Evolutionary conservation across 495 filamentous ascomycete species (phyloP).

Genomic region (Oidiodendron maius): DNA sequence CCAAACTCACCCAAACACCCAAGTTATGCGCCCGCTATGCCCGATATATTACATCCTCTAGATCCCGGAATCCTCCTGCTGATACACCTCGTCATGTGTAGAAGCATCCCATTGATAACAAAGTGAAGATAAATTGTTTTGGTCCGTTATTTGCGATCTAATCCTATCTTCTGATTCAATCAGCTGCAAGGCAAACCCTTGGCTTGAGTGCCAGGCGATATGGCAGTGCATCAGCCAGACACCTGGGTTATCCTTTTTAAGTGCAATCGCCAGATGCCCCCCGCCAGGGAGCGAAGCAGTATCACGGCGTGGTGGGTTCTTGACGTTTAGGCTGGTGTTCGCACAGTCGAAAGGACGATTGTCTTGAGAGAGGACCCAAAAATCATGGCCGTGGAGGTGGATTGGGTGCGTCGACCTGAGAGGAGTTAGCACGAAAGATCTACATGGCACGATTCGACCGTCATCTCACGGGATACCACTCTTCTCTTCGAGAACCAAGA

Average conservation of each 20-base stretch:
- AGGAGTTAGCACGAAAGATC: neutral
- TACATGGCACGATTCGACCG: no score
- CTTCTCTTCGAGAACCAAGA: conserved; percentile 31
- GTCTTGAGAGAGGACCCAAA: conserved; percentile 46
- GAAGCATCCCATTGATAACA: conserved; percentile 39
- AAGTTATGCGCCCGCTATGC: neutral
- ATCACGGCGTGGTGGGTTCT: conserved; percentile 53
- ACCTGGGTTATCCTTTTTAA: conserved; percentile 53
- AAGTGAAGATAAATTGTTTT: conserved; percentile 26
- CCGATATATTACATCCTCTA: conserved; percentile 13
- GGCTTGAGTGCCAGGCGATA: conserved; percentile 47
- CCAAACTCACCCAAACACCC: neutral
- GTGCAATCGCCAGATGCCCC: conserved; percentile 46
- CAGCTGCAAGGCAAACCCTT: conserved; percentile 43
- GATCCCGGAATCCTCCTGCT: conserved; percentile 40
- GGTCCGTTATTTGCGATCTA: conserved; percentile 25
- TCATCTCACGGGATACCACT: conserved; percentile 10
- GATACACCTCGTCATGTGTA: conserved; percentile 20
- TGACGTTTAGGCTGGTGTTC: conserved; percentile 28
- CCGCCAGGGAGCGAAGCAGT: conserved; percentile 42
- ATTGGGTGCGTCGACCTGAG: conserved; percentile 37
- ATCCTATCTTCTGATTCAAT: conserved; percentile 40
- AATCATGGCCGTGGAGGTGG: conserved; percentile 55
- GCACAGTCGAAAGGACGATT: conserved; percentile 25
- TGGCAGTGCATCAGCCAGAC: conserved; percentile 55